Evolutionary conservation across 2,329 filamentous ascomycete genomes (phyloP).

Genomic region (Trichoderma sp.): DNA sequence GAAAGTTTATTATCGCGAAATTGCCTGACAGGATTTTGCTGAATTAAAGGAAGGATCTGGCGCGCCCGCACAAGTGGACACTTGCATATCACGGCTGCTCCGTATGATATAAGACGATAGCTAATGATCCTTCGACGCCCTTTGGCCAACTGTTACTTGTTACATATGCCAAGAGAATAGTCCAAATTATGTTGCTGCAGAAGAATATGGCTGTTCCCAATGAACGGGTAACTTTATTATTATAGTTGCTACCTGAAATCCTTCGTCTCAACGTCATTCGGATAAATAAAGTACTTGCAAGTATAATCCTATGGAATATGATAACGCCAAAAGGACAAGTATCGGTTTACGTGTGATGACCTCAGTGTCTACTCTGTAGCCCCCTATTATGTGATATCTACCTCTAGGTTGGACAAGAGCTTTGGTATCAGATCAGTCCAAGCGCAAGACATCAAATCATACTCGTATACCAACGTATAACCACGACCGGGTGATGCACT

Average conservation of each 20-base stretch:
- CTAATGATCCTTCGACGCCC: not conserved
- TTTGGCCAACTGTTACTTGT: not conserved
- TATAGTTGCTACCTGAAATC: not conserved
- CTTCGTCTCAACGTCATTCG: not conserved
- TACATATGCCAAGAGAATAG: not conserved
- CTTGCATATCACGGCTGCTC: not conserved
- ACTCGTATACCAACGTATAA: no score
- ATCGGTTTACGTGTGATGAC: fast-evolving
- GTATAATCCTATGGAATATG: not conserved
- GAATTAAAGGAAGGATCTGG: not conserved
- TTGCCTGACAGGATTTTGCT: not conserved
- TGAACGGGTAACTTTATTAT: not conserved
- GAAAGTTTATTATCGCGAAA: not conserved
- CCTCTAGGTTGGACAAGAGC: not conserved
- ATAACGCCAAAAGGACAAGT: not conserved
- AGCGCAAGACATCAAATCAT: not conserved
- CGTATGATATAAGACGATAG: not conserved
- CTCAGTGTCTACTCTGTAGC: not conserved
- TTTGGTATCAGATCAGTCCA: not conserved
- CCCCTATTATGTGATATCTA: not conserved
- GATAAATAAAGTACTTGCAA: not conserved
- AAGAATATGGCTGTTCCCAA: not conserved
- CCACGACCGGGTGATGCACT: not conserved
- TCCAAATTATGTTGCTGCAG: not conserved
- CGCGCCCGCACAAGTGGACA: not conserved